Percentiles rank a stretch among this genome's conserved stretches.
phyloP scores from a whole-genome alignment of 371 early-diverging fungal genomes.

The Lichtheimia ornata region DNA sequence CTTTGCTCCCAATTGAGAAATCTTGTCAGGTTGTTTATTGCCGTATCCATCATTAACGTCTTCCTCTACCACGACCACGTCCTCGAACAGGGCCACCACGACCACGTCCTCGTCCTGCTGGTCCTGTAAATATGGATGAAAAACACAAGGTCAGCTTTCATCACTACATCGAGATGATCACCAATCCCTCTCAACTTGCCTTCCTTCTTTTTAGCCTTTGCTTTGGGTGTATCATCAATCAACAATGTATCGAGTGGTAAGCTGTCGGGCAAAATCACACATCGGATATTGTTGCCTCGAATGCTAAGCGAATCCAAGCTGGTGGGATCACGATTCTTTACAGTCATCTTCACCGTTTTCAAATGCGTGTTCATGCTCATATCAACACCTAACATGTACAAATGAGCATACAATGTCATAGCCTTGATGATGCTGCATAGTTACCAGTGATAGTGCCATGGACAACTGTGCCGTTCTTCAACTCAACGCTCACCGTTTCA shows the following conservation, averaged over 20 bases:
- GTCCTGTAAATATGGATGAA: conserved; percentile 12
- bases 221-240: conserved; percentile 94
- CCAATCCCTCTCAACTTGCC: conserved; percentile 2
- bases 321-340: conserved; percentile 90
- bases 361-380: conserved; percentile 99
- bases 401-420: neutral
- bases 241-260: conserved; percentile 94
- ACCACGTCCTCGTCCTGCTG: conserved; percentile 59
- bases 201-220: conserved; percentile 77
- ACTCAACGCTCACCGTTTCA: conserved; percentile 94
- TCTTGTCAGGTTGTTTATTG: neutral
- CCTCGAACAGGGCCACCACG: conserved; percentile 58
- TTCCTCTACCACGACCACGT: conserved; percentile 44
- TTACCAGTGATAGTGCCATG: conserved; percentile 91
- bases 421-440: neutral
- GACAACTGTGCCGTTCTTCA: conserved; percentile 94
- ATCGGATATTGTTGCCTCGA: conserved; percentile 94
- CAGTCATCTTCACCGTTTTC: conserved; percentile 97
- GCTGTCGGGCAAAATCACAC: conserved; percentile 93
- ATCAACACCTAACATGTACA: conserved; percentile 73
- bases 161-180: neutral
- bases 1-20: too few relatives aligned
- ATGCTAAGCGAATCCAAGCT: conserved; percentile 89
- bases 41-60: conserved; percentile 18
- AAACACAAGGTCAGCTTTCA: neutral